Base-by-base conservation (phyloP, 495 filamentous ascomycete species). In the Thermothielavioides terrestris region DNA sequence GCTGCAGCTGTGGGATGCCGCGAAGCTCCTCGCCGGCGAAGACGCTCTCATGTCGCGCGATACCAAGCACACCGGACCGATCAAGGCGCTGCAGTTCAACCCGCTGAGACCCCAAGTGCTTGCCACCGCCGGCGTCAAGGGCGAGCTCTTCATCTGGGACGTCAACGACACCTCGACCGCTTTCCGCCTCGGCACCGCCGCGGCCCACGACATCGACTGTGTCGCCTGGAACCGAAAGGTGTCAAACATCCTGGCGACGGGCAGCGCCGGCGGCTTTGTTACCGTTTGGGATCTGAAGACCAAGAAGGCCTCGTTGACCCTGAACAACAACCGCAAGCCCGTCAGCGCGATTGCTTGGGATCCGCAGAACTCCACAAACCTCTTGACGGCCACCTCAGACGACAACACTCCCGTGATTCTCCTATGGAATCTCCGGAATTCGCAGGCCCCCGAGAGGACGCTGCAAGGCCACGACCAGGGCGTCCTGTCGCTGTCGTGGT, bases 141-240 rank as follows among this genome's bases (percentile, higher is more conserved):
- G 94, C 60, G 92, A 99, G 78, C 81, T 99, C 20, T 97, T 85
- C 69, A 84, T 99, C 51, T 94, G 88, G 67, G 90, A 99, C 62
- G 72, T 97, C 45, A 88, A 90, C 68, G 88, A 97, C 64, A 77
- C 86, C 53, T 77, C 77, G 42, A 94, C 85, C 60, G 86, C 94
- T 11, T 92, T 89, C 70, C 81, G 89, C 50, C 76, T 97, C 34
- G 92, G 94, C 40, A 91, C 83, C 49, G 78, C 86, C 37, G 87
- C 88, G 12, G 89, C 89, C 86, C 91, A 97, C 61, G 94, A 97
- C 58, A 84, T 96, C 53, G 89, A 96, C 53, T 89, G 88, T 50
- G 71, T 97, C 59, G 91, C 95, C 56, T 99, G 92, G 92, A 99
- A 99, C 71, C 89, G 89, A 59, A 97, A 95, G 72, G 90, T 96